Conservation (phyloP, 2,329 filamentous ascomycete species). For the Fusarium sp. region DNA sequence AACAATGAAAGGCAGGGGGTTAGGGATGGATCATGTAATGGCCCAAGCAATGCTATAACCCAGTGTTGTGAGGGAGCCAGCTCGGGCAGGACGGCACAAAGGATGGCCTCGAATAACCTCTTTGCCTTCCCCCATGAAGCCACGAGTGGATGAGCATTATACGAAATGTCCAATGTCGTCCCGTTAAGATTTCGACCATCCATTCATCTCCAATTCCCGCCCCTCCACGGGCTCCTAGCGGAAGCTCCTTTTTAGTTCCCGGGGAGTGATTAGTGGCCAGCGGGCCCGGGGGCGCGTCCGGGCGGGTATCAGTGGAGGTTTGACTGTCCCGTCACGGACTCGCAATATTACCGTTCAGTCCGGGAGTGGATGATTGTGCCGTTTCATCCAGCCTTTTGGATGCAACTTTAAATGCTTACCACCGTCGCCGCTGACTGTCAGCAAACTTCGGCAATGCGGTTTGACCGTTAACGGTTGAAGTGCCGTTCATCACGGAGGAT, state of each 20-base stretch:
- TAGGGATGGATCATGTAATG: constrained; percentile 11
- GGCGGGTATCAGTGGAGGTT: constrained; percentile 29
- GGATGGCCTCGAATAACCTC: not conserved
- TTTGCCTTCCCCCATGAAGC: not conserved
- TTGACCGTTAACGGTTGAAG: not conserved
- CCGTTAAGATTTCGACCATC: constrained; percentile 7
- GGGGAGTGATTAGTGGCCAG: not conserved
- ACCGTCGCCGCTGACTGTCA: not conserved
- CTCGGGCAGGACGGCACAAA: constrained; percentile 2
- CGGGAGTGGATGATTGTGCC: not conserved
- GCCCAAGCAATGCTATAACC: constrained; percentile 6
- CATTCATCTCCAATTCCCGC: constrained; percentile 5
- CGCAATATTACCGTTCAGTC: constrained; percentile 6
- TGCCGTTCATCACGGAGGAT: not conserved
- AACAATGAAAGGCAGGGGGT: constrained; percentile 7
- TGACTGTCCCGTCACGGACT: not conserved
- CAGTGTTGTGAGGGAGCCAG: constrained; percentile 20
- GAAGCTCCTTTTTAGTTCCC: constrained; percentile 30
- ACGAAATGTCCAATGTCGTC: constrained; percentile 12
- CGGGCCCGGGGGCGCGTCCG: not conserved
- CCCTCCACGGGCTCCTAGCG: constrained; percentile 13
- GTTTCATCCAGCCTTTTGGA: not conserved
- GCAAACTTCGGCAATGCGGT: not conserved
- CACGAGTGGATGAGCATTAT: not conserved
- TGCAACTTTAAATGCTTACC: not conserved